A percentile compares a stretch with the other conserved stretches of the same genome.
Conservation (phyloP, 257 asterid species). For the Solanum gracilifrons region DNA sequence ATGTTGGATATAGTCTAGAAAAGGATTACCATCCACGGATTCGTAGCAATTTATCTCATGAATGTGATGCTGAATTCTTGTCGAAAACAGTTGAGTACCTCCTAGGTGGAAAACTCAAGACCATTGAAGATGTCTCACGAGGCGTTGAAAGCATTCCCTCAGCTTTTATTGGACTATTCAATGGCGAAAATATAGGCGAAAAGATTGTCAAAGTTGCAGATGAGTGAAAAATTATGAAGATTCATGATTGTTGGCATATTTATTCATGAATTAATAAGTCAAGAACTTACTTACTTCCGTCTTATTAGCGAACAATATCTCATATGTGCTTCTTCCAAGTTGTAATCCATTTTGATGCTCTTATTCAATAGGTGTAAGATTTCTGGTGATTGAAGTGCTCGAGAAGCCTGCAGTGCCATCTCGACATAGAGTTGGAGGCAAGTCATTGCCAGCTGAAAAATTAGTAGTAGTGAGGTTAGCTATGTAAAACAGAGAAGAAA, state of each 20-base stretch:
- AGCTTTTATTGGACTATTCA: slow-evolving; percentile 39
- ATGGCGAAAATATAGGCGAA: slow-evolving; percentile 48
- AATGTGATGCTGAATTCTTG: slow-evolving; percentile 23
- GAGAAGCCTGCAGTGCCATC: too few species aligned
- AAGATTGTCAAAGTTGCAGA: slow-evolving; percentile 34
- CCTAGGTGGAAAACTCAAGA: slow-evolving; percentile 2
- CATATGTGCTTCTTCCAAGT: neutral
- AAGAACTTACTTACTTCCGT: neutral
- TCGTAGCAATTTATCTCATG: slow-evolving; percentile 35
- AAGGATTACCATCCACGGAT: slow-evolving; percentile 51
- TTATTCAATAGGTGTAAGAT: too few species aligned
- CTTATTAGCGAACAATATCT: neutral
- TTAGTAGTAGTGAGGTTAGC: too few species aligned
- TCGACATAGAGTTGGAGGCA: too few species aligned
- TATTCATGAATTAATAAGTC: neutral
- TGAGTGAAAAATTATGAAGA: neutral
- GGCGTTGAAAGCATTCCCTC: slow-evolving; percentile 37
- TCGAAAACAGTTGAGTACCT: slow-evolving; percentile 31
- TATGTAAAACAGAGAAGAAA: too few species aligned
- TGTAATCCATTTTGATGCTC: neutral
- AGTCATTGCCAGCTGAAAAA: too few species aligned
- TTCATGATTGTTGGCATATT: neutral
- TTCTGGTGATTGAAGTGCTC: too few species aligned
- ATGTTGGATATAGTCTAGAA: slow-evolving; percentile 49
- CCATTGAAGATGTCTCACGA: too few species aligned